Percentiles rank a stretch among this genome's conserved stretches.
Conservation (phyloP, 2,329 filamentous ascomycete species). For the Onygenales sp. region DNA sequence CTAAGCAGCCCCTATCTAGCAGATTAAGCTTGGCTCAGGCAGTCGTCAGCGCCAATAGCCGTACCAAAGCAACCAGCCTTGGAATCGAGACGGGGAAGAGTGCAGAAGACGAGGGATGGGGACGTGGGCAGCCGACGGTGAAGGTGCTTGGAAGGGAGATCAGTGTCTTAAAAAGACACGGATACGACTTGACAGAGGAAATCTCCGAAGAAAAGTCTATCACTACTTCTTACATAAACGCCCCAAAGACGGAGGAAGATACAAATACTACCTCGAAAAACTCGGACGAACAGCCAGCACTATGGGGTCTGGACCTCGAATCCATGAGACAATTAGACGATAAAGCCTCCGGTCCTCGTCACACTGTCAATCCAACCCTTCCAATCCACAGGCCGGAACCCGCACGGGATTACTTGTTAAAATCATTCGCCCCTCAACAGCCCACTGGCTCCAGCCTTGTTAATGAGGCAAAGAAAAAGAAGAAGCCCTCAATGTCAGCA, state of each 20-base stretch:
- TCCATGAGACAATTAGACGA: slow-evolving; percentile 40
- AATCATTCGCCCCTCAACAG: slow-evolving; percentile 29
- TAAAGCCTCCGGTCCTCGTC: slow-evolving; percentile 13
- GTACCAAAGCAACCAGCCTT: slow-evolving; percentile 64
- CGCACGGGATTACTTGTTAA: slow-evolving; percentile 50
- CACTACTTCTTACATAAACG: background rate
- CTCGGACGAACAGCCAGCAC: slow-evolving; percentile 31
- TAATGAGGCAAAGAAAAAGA: slow-evolving; percentile 30
- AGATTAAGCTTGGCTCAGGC: slow-evolving; percentile 74
- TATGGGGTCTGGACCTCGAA: slow-evolving; percentile 52
- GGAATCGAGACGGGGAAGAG: slow-evolving; percentile 58
- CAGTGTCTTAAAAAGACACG: slow-evolving; percentile 65
- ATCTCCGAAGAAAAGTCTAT: slow-evolving; percentile 18
- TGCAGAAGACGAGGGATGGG: slow-evolving; percentile 63
- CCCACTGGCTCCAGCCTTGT: slow-evolving; percentile 7
- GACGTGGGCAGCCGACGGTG: slow-evolving; percentile 64
- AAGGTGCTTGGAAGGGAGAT: slow-evolving; percentile 65
- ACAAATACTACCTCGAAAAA: background rate
- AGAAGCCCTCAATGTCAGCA: slow-evolving; percentile 42
- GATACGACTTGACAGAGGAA: slow-evolving; percentile 53
- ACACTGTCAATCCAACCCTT: slow-evolving; percentile 40
- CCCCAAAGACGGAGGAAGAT: slow-evolving; percentile 2
- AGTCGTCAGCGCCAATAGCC: slow-evolving; percentile 71
- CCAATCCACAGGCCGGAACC: slow-evolving; percentile 66
- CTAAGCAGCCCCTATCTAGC: slow-evolving; percentile 75